Conservation (phyloP, 2,329 filamentous ascomycete species). For the Curvularia spicifera region DNA sequence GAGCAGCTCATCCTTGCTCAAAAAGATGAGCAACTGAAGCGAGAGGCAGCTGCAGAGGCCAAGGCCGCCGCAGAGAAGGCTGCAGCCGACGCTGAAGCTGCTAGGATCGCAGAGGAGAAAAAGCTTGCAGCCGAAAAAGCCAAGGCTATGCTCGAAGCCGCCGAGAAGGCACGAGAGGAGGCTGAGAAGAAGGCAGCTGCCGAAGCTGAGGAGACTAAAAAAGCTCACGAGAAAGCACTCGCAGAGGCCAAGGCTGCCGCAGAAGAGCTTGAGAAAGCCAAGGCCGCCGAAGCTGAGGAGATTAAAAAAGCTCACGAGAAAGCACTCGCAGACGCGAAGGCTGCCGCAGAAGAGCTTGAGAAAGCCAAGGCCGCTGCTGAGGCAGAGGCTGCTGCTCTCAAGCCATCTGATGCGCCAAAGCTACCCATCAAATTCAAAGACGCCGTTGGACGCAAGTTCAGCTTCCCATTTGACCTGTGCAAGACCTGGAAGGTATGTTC, state of each 20-base stretch:
- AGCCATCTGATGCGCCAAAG: slow-evolving; percentile 59
- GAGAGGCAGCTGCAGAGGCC: slow-evolving; percentile 45
- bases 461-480: slow-evolving; percentile 38
- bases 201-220: slow-evolving; percentile 46
- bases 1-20: slow-evolving; percentile 52
- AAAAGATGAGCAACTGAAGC: slow-evolving; percentile 50
- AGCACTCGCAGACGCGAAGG: slow-evolving; percentile 53
- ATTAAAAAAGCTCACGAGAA: slow-evolving; percentile 54
- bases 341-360: slow-evolving; percentile 52
- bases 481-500: slow-evolving; percentile 52
- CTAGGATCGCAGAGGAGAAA: slow-evolving; percentile 58
- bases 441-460: slow-evolving; percentile 41
- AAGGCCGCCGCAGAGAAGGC: slow-evolving; percentile 52
- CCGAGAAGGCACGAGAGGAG: slow-evolving; percentile 41
- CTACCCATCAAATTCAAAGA: slow-evolving; percentile 42
- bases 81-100: slow-evolving; percentile 56
- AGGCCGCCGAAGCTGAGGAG: slow-evolving; percentile 50
- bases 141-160: slow-evolving; percentile 37
- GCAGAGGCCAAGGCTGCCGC: slow-evolving; percentile 52
- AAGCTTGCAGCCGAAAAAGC: slow-evolving; percentile 47
- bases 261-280: slow-evolving; percentile 56
- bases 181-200: slow-evolving; percentile 40
- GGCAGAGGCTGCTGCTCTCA: slow-evolving; percentile 51
- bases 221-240: slow-evolving; percentile 56
- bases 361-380: slow-evolving; percentile 58